Percentiles rank a stretch among this genome's conserved stretches.
Conservation (phyloP, 805 yeast genomes). For the Kodamaea kaohsiungensis region DNA sequence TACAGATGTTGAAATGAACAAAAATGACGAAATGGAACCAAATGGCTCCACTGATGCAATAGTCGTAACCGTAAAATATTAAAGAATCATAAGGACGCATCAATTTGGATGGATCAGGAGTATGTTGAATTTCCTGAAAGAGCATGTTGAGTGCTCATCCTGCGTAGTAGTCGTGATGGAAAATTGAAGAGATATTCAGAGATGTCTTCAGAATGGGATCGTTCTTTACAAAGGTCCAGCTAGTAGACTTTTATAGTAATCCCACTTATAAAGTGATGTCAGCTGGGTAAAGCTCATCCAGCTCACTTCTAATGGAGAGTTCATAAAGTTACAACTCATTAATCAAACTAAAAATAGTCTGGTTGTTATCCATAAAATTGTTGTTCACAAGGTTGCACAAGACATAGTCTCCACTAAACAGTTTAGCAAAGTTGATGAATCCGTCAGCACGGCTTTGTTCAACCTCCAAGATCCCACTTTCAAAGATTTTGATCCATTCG, state of each 20-base stretch:
- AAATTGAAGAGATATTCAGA: neutral
- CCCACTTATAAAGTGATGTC: too few species aligned
- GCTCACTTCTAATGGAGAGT: neutral
- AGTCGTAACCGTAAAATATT: constrained; percentile 4
- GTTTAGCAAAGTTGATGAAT: constrained; percentile 44
- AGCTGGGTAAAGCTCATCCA: too few species aligned
- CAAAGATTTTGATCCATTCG: constrained; percentile 71
- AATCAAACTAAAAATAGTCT: constrained; percentile 58
- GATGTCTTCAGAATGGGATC: neutral
- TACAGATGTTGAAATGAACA: constrained; percentile 21
- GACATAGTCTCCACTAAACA: constrained; percentile 59
- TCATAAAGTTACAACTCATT: constrained; percentile 21
- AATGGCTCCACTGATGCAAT: constrained; percentile 6
- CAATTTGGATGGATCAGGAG: constrained; percentile 11
- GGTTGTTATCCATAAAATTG: constrained; percentile 60
- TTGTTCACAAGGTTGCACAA: constrained; percentile 90
- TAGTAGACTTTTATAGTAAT: too few species aligned
- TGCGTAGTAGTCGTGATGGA: constrained; percentile 15
- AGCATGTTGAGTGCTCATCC: constrained; percentile 40
- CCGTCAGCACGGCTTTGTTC: constrained; percentile 29
- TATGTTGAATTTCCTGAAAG: constrained; percentile 29
- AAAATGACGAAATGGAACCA: constrained; percentile 11
- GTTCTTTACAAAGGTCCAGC: too few species aligned
- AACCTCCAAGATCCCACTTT: constrained; percentile 32
- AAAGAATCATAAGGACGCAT: constrained; percentile 17